Percentiles rank a stretch among this genome's conserved stretches.
Conservation (phyloP, 2,329 filamentous ascomycete species). For the Botrytis cinerea region DNA sequence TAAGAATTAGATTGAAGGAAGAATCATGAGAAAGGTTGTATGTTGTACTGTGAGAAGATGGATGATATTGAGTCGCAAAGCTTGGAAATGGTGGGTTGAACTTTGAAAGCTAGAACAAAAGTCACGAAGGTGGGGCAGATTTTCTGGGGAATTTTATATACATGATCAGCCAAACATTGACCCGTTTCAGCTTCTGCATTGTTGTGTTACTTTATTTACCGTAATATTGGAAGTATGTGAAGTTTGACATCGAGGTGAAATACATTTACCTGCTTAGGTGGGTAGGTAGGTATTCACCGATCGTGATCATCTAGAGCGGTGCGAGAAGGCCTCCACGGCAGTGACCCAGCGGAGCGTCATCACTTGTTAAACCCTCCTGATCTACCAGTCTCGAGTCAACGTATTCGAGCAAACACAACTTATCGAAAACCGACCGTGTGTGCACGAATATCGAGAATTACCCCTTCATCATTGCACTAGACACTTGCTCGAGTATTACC, state of each 20-base stretch:
- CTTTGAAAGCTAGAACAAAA: constrained; percentile 20
- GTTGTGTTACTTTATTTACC: constrained; percentile 3
- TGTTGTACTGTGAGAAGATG: not conserved
- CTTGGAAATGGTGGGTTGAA: constrained; percentile 18
- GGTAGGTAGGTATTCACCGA: not conserved
- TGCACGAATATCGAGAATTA: not conserved
- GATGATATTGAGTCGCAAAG: constrained; percentile 14
- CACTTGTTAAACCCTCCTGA: not conserved
- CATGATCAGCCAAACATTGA: constrained; percentile 1
- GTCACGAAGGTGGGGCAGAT: constrained; percentile 24
- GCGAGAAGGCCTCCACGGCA: not conserved
- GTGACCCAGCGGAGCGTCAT: not conserved
- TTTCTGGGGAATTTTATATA: constrained; percentile 19
- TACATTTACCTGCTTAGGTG: not conserved
- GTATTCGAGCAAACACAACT: not conserved
- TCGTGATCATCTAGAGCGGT: not conserved
- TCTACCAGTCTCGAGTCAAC: not conserved
- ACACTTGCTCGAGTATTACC: not conserved
- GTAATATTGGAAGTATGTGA: not conserved
- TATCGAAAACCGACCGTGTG: not conserved
- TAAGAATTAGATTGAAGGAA: constrained; percentile 6
- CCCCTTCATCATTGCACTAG: not conserved
- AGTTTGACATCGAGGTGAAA: not conserved
- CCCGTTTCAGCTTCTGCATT: not conserved
- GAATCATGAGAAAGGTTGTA: constrained; percentile 1